Evolutionary conservation across 2,329 filamentous ascomycete genomes (phyloP).

Genomic region (Furcasterigmium sp.): DNA sequence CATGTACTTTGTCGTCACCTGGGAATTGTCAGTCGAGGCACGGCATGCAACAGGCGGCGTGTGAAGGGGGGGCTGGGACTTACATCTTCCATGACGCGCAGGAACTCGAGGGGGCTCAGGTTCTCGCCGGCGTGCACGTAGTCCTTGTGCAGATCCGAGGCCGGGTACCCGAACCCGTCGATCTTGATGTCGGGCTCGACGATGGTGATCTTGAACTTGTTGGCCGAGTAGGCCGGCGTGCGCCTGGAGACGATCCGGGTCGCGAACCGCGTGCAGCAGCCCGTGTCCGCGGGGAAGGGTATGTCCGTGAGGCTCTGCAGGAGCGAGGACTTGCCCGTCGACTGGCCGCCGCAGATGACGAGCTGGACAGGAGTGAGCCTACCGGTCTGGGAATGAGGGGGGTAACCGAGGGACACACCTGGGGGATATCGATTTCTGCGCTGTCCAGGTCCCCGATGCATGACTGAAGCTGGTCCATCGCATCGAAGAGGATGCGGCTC

Average conservation of each 20-base stretch:
- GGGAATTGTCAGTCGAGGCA: background rate
- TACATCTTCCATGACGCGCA: constrained; percentile 23
- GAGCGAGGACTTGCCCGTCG: constrained; percentile 30
- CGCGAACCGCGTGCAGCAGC: constrained; percentile 29
- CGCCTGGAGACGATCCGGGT: constrained; percentile 29
- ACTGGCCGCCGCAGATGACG: constrained; percentile 30
- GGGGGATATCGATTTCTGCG: constrained; percentile 26
- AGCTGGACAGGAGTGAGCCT: constrained; percentile 20
- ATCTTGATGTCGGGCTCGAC: constrained; percentile 17
- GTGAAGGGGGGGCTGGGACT: too few species aligned
- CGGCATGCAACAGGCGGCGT: too few species aligned
- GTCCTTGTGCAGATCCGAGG: constrained; percentile 11
- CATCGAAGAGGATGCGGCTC: constrained; percentile 28
- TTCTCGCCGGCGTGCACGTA: constrained; percentile 16
- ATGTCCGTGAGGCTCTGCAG: constrained; percentile 29
- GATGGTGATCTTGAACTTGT: constrained; percentile 24
- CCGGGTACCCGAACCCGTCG: constrained; percentile 11
- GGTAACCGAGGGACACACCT: constrained; percentile 21
- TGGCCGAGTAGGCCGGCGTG: constrained; percentile 19
- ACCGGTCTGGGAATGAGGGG: too few species aligned
- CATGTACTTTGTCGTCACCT: constrained; percentile 23
- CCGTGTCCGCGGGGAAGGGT: constrained; percentile 25
- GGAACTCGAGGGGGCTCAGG: constrained; percentile 22
- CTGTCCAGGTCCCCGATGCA: constrained; percentile 20
- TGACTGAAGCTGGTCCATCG: constrained; percentile 27